Percentiles rank a stretch among this genome's conserved stretches.
These are phyloP conservation scores for Aspergillus mulundensis DNA, from an alignment of 495 filamentous ascomycete genomes.

Conservation along the genomic window DNA sequence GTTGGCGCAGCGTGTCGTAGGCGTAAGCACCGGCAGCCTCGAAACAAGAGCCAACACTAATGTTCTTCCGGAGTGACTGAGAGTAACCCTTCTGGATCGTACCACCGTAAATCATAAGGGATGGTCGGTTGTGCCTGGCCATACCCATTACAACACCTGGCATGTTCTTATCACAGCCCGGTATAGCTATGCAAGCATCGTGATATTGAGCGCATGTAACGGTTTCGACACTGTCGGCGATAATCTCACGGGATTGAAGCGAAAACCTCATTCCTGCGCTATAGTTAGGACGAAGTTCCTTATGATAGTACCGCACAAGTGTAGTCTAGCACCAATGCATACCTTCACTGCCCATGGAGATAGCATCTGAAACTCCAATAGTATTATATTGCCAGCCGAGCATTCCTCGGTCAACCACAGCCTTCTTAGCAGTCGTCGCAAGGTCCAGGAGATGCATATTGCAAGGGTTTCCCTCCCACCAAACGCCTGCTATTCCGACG, in stretches of 20 bases:
- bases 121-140: constrained; percentile 87
- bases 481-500: constrained; percentile 76
- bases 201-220: constrained; percentile 85
- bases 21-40: constrained; percentile 85
- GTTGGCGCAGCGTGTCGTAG: constrained; percentile 63
- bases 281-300: neutral
- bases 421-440: constrained; percentile 83
- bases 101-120: constrained; percentile 83
- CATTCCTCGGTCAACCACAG: constrained; percentile 78
- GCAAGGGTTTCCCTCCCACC: constrained; percentile 98
- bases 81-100: constrained; percentile 86
- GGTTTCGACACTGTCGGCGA: constrained; percentile 92
- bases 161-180: constrained; percentile 99
- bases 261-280: constrained; percentile 87
- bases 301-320: neutral
- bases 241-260: constrained; percentile 90
- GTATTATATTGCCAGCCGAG: constrained; percentile 94
- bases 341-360: constrained; percentile 97
- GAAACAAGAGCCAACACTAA: constrained; percentile 90
- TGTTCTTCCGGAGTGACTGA: constrained; percentile 65
- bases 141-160: constrained; percentile 81
- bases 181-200: constrained; percentile 92
- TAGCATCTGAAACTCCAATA: constrained; percentile 87
- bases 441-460: constrained; percentile 76
- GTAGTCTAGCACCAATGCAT: constrained; percentile 6